Evolutionary conservation across 176 grass and related monocot genomes (phyloP).

Genomic region (Aegilops speltoides): DNA sequence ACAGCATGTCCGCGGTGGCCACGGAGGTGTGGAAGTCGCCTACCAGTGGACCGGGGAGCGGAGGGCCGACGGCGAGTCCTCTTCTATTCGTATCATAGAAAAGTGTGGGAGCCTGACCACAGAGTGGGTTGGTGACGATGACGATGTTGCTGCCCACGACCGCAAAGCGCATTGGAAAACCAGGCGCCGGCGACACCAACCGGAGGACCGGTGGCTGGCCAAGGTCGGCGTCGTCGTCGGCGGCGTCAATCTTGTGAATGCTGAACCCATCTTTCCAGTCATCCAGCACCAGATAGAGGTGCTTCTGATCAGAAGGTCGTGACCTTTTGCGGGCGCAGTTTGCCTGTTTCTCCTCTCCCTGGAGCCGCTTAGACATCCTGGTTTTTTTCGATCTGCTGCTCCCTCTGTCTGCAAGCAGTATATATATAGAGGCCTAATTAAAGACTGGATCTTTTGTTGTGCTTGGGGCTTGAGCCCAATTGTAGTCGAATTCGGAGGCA

Average conservation of each 20-base stretch:
- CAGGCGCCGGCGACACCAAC: background rate
- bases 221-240: background rate
- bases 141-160: background rate
- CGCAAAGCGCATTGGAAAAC: background rate
- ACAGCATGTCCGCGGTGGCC: background rate
- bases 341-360: background rate
- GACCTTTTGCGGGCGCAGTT: background rate
- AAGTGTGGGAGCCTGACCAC: background rate
- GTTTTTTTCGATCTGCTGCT: background rate
- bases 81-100: background rate
- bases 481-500: background rate
- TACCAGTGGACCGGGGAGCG: background rate
- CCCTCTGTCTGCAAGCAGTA: background rate
- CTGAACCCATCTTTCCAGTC: background rate
- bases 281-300: background rate
- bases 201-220: background rate
- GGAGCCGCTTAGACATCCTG: background rate
- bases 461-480: background rate
- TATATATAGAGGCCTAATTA: background rate
- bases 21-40: background rate
- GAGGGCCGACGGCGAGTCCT: background rate
- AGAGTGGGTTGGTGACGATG: background rate
- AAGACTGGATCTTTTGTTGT: background rate
- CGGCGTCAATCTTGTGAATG: background rate
- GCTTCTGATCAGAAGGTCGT: background rate